These are phyloP conservation scores for Cladosporium phlei DNA, from an alignment of 2,329 filamentous ascomycete genomes.

Conservation along the genomic window DNA sequence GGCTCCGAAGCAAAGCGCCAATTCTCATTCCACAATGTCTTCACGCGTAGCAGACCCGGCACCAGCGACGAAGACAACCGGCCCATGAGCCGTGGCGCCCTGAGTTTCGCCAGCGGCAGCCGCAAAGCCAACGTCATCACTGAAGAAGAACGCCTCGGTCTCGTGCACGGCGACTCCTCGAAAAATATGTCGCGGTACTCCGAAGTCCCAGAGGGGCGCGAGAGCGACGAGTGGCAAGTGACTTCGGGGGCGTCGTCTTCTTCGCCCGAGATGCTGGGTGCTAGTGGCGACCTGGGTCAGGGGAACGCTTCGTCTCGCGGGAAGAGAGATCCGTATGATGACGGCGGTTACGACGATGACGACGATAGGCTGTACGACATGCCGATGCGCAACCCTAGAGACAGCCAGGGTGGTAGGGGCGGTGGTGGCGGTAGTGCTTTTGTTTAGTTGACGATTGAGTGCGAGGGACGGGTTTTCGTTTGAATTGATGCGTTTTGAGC, in stretches of 20 bases:
- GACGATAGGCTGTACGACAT: constrained; percentile 23
- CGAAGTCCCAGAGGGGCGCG: constrained; percentile 16
- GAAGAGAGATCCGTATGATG: constrained; percentile 16
- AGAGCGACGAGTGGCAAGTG: constrained; percentile 32
- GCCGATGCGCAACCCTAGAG: constrained; percentile 21
- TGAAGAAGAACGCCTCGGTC: constrained; percentile 35
- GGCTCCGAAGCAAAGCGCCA: constrained; percentile 57
- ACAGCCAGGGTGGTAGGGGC: constrained; percentile 9
- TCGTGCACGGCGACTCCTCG: constrained; percentile 32
- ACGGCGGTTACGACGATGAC: constrained; percentile 20
- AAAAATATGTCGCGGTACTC: constrained; percentile 16
- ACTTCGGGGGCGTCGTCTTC: constrained; percentile 23
- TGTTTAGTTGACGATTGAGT: constrained; percentile 14
- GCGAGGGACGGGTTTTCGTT: too few species aligned
- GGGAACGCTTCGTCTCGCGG: constrained; percentile 6
- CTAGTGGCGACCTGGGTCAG: constrained; percentile 23
- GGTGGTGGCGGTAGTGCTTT: constrained; percentile 16
- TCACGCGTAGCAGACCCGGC: constrained; percentile 52
- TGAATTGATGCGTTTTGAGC: not conserved
- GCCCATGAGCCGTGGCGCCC: constrained; percentile 31
- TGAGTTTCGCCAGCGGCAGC: constrained; percentile 29
- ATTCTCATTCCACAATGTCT: constrained; percentile 89
- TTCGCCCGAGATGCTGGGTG: constrained; percentile 25
- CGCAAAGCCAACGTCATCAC: constrained; percentile 25
- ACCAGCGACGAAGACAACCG: constrained; percentile 23